phyloP scores from a whole-genome alignment of 78 protist genomes.

The Dictyostelium firmibasis region DNA sequence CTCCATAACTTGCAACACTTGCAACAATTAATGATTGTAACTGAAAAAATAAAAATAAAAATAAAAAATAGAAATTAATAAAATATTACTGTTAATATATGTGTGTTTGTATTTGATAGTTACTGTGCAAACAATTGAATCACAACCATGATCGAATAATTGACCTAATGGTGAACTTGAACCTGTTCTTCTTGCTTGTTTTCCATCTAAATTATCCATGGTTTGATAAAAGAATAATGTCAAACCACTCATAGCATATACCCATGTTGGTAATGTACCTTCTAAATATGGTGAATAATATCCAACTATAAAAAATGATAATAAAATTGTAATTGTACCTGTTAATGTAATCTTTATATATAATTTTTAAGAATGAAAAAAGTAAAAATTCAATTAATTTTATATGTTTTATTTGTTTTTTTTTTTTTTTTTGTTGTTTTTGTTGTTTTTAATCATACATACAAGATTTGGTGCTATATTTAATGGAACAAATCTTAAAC shows the following conservation, averaged over 20 bases:
- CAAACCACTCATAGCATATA: slow-evolving; percentile 52
- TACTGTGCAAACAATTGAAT: slow-evolving; percentile 72
- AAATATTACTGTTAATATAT: too few relatives aligned
- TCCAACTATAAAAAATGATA: slow-evolving; percentile 46
- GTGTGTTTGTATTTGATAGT: too few relatives aligned
- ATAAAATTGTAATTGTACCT: slow-evolving; percentile 50
- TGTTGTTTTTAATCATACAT: neutral
- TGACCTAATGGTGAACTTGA: slow-evolving; percentile 83
- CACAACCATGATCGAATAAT: slow-evolving; percentile 86
- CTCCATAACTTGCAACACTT: slow-evolving; percentile 58
- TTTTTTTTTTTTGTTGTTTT: neutral
- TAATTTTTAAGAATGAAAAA: too few relatives aligned
- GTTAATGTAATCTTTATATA: slow-evolving; percentile 66
- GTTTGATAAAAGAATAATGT: slow-evolving; percentile 82
- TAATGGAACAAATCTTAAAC: slow-evolving; percentile 46
- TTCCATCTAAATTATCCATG: slow-evolving; percentile 81
- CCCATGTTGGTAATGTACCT: slow-evolving; percentile 72
- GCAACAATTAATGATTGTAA: slow-evolving; percentile 70
- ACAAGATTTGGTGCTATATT: slow-evolving; percentile 68
- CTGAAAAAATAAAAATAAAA: neutral
- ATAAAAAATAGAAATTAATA: too few relatives aligned
- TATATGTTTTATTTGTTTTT: neutral
- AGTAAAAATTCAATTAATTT: neutral
- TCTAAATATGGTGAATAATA: slow-evolving; percentile 41
- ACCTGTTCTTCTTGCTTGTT: slow-evolving; percentile 82